phyloP scores from a whole-genome alignment of 1,284 basidiomycete genomes.

The Ceratobasidium sp. region DNA sequence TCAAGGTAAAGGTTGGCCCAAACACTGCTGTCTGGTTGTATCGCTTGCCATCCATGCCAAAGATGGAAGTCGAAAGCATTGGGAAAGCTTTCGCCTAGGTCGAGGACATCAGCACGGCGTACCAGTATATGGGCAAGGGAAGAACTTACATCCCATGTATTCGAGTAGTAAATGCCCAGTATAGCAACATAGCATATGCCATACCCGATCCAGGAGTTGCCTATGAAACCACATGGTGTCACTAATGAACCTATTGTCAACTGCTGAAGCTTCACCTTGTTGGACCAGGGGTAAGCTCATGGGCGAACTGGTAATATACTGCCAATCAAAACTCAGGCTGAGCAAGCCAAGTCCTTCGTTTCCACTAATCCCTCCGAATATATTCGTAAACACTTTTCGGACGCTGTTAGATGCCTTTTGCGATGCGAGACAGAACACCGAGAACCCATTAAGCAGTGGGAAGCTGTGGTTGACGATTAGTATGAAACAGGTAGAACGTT shows the following conservation, averaged over 20 bases:
- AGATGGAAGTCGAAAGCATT: constrained; percentile 72
- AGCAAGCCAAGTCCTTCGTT: constrained; percentile 73
- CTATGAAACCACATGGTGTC: constrained; percentile 51
- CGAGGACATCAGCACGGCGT: constrained; percentile 43
- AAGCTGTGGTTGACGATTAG: constrained; percentile 55
- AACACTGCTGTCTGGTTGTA: constrained; percentile 69
- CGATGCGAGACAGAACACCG: constrained; percentile 66
- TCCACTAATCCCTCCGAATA: constrained; percentile 69
- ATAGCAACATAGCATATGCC: constrained; percentile 66
- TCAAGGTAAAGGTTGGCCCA: constrained; percentile 62
- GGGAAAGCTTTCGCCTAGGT: constrained; percentile 65
- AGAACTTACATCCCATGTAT: constrained; percentile 65
- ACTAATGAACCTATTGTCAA: constrained; percentile 2
- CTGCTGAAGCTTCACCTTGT: constrained; percentile 58
- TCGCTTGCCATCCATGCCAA: constrained; percentile 64
- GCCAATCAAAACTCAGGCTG: constrained; percentile 69
- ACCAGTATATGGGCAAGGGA: background rate
- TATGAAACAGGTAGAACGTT: background rate
- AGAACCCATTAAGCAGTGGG: constrained; percentile 67
- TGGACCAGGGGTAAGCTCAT: constrained; percentile 62
- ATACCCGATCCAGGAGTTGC: constrained; percentile 68
- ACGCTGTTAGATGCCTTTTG: constrained; percentile 60
- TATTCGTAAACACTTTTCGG: constrained; percentile 66
- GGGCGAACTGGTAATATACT: constrained; percentile 67
- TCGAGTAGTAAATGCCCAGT: constrained; percentile 68